Conservation (phyloP, 1,284 basidiomycete genomes). For the Marasmius sp. region DNA sequence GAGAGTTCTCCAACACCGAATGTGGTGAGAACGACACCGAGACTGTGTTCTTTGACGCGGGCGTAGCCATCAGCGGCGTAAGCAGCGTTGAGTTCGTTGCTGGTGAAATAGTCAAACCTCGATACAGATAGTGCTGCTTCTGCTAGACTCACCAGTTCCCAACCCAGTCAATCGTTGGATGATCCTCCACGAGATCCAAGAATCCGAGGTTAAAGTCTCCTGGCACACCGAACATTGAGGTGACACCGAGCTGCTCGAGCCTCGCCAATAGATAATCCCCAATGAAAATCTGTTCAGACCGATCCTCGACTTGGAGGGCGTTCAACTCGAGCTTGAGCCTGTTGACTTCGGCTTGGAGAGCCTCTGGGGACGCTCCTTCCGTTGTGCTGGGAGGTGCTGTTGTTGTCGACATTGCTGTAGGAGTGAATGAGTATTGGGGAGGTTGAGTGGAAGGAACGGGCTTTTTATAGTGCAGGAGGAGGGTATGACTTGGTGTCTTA, state of each 20-base stretch:
- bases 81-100: slow-evolving; percentile 85
- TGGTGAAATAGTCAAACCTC: slow-evolving; percentile 24
- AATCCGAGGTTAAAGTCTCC: slow-evolving; percentile 93
- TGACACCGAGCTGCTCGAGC: slow-evolving; percentile 66
- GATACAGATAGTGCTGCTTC: not conserved
- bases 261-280: slow-evolving; percentile 73
- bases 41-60: slow-evolving; percentile 71
- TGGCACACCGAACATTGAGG: slow-evolving; percentile 84
- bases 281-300: slow-evolving; percentile 52
- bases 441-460: no score
- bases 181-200: slow-evolving; percentile 84
- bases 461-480: no score
- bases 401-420: slow-evolving; percentile 20
- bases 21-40: slow-evolving; percentile 79
- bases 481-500: no score
- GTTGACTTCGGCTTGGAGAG: slow-evolving; percentile 51
- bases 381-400: slow-evolving; percentile 9
- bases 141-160: slow-evolving; percentile 70
- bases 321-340: slow-evolving; percentile 56
- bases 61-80: slow-evolving; percentile 97
- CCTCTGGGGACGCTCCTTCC: slow-evolving; percentile 6
- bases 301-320: slow-evolving; percentile 38
- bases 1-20: slow-evolving; percentile 91
- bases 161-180: slow-evolving; percentile 81
- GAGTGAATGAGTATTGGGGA: not conserved